These are phyloP conservation scores for Phytophthora macrochlamydospora DNA, from an alignment of 352 stramenopile genomes.

Conservation along the genomic window DNA sequence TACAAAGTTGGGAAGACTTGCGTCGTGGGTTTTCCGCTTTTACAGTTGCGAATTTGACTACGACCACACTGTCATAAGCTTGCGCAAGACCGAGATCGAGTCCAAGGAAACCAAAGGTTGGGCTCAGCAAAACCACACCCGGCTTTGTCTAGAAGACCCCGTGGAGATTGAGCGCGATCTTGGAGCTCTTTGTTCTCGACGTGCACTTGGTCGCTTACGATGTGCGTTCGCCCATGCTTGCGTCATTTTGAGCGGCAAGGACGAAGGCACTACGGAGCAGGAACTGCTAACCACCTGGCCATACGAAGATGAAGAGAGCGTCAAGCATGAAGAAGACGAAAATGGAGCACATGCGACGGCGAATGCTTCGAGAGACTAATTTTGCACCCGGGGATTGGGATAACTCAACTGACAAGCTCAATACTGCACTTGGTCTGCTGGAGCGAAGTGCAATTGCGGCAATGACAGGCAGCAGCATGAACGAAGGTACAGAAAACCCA, in stretches of 20 bases:
- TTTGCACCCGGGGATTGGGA: slow-evolving; percentile 16
- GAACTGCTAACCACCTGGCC: slow-evolving; percentile 28
- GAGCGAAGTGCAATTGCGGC: no score
- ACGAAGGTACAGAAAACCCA: no score
- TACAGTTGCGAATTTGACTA: slow-evolving; percentile 80
- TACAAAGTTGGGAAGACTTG: slow-evolving; percentile 37
- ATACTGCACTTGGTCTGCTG: not conserved
- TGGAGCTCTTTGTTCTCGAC: slow-evolving; percentile 65
- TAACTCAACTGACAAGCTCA: slow-evolving; percentile 3
- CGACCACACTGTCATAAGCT: slow-evolving; percentile 58
- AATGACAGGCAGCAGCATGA: no score
- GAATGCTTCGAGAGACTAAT: slow-evolving; percentile 16
- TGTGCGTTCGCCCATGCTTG: slow-evolving; percentile 58
- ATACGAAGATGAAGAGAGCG: slow-evolving; percentile 33
- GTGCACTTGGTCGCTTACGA: slow-evolving; percentile 55
- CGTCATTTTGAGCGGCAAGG: slow-evolving; percentile 30
- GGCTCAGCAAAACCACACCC: slow-evolving; percentile 36
- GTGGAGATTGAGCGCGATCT: slow-evolving; percentile 76
- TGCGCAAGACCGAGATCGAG: slow-evolving; percentile 39
- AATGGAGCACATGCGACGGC: slow-evolving; percentile 19
- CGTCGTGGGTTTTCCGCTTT: slow-evolving; percentile 76
- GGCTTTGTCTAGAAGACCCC: slow-evolving; percentile 78
- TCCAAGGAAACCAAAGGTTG: slow-evolving; percentile 58
- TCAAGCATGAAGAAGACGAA: slow-evolving; percentile 8
- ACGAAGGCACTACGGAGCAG: slow-evolving; percentile 19